These are phyloP conservation scores for Collybiopsis luxurians DNA, from an alignment of 768 basidiomycete species.

Conservation along the genomic window DNA sequence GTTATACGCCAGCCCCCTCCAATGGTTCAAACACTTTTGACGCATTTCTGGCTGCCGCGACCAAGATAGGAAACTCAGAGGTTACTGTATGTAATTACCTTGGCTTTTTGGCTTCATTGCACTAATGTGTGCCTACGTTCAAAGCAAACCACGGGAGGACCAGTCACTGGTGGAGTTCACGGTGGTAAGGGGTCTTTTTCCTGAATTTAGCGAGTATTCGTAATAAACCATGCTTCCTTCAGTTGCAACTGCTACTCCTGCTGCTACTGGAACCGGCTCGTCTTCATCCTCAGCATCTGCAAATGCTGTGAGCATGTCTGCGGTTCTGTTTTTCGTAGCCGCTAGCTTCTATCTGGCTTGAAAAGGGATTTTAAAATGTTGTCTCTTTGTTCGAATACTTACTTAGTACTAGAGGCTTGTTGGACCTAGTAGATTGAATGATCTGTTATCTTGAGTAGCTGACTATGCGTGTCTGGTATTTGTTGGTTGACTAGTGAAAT, in stretches of 20 bases:
- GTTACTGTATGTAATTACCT: constrained; percentile 25
- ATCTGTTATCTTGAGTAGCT: neutral
- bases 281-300: neutral
- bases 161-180: constrained; percentile 39
- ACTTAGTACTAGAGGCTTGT: too few relatives aligned
- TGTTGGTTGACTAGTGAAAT: too few relatives aligned
- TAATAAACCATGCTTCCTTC: neutral
- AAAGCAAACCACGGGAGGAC: constrained; percentile 36
- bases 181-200: constrained; percentile 17
- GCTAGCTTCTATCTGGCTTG: neutral
- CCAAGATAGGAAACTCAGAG: constrained; percentile 31
- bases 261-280: constrained; percentile 7
- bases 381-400: too few relatives aligned
- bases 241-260: constrained; percentile 11
- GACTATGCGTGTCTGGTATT: too few relatives aligned
- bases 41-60: constrained; percentile 38
- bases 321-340: neutral
- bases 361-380: neutral
- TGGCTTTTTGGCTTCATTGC: neutral
- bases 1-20: constrained; percentile 33
- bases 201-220: constrained; percentile 9
- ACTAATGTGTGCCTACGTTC: neutral
- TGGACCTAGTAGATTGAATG: neutral
- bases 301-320: neutral
- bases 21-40: constrained; percentile 40